A percentile compares a stretch with the other conserved stretches of the same genome.
These are phyloP conservation scores for Pseudogymnoascus verrucosus DNA, from an alignment of 2,329 filamentous ascomycete species.

Conservation along the genomic window DNA sequence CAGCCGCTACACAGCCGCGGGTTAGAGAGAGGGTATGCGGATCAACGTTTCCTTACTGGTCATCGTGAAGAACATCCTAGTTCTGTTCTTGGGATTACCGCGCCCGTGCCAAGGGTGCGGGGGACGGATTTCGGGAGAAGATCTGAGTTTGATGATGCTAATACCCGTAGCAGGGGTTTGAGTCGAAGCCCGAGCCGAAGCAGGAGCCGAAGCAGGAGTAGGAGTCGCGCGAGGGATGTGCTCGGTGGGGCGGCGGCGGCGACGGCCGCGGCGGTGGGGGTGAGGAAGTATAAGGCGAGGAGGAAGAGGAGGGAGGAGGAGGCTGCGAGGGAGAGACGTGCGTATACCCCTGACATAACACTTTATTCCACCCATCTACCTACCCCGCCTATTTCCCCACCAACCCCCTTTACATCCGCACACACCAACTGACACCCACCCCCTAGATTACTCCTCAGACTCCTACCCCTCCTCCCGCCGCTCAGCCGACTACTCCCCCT, in stretches of 20 bases:
- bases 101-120: slow-evolving; percentile 29
- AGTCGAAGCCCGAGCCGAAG: not conserved
- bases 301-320: slow-evolving; percentile 33
- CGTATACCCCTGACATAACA: not conserved
- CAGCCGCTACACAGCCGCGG: slow-evolving; percentile 42
- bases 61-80: slow-evolving; percentile 16
- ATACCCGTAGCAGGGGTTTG: slow-evolving; percentile 28
- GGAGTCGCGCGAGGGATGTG: slow-evolving; percentile 46
- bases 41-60: slow-evolving; percentile 1
- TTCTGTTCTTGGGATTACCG: slow-evolving; percentile 43
- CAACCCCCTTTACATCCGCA: not conserved
- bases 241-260: slow-evolving; percentile 47
- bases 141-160: slow-evolving; percentile 13
- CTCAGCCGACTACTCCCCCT: no score
- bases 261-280: slow-evolving; percentile 53
- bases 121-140: slow-evolving; percentile 26
- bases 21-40: slow-evolving; percentile 17
- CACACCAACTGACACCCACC: not conserved
- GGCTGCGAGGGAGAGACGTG: slow-evolving; percentile 12
- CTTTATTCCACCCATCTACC: not conserved
- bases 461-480: not conserved
- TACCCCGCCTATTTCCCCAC: not conserved
- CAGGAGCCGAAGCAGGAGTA: slow-evolving; percentile 39
- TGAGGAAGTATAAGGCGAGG: slow-evolving; percentile 51
- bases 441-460: not conserved